Base-by-base conservation (phyloP, 306 rosid genomes). In the Lagenaria siceraria region DNA sequence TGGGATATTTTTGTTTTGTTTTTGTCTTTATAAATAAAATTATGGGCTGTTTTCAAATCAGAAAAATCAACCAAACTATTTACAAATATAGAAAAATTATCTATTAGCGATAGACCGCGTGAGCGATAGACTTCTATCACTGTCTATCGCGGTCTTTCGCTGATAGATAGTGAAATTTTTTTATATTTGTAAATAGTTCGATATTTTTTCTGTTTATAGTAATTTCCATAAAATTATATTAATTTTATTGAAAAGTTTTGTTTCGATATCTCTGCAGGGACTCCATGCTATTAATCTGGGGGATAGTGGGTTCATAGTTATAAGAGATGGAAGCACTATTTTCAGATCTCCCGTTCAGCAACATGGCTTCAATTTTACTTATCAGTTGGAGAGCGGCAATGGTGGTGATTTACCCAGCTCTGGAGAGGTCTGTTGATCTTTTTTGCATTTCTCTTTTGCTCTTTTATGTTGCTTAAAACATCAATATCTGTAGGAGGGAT, bases 231-330 rank as follows among this genome's bases (percentile, higher is more conserved):
- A n/a, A n/a, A 15, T 22, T 43, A 13, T 3, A 12, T 42, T 12
- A 68, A 19, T 29, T 29, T 29, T 29, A 29, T 2, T 9, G 73
- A n/a, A 17, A 71, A 10, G 2, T 18, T 46, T 51, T 29, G 61
- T 24, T 61, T 77, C 7, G 3, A 46, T 31, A 3, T 79, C 79
- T 79, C 79, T 78, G 51, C 82, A 96, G 99, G 98, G 88, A 59
- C 86, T 96, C 54, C 93, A 83, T 76, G 92, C 98, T 80, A 89
- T 96, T 76, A 92, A 92, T 84, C 88, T 96, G 40, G 97, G 99
- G 48, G 99, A 96, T 85, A 89, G 97, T 78, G 99, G 99, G 74
- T 96, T 96, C 82, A 70, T 89, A 79, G 96, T 96, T 78, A 83
- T 96, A 58, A 84, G 99, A 88, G 93, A 88, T 82, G 99, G 96